phyloP scores from a whole-genome alignment of 2,329 filamentous ascomycete genomes.

The Paramyrothecium roridum region DNA sequence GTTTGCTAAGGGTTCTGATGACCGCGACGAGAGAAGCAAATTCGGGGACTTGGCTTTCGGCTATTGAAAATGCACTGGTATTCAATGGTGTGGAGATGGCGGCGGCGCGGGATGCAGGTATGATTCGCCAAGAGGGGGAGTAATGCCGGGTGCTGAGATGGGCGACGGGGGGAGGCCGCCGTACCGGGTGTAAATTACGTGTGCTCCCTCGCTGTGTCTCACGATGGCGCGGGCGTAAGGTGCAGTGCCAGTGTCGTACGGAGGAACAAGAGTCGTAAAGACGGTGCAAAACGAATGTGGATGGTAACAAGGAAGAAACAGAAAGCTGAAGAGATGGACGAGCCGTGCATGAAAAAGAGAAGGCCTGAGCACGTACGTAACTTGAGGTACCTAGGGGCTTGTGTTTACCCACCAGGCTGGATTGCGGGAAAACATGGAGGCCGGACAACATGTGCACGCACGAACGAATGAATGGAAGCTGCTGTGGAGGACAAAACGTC shows the following conservation, averaged over 20 bases:
- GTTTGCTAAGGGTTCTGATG: too few species aligned
- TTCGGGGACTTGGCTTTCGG: too few species aligned
- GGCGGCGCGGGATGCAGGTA: not conserved
- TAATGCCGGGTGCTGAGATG: too few species aligned
- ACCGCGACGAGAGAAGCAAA: too few species aligned
- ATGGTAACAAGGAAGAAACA: not conserved
- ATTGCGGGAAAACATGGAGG: not conserved
- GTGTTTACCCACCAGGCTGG: not conserved
- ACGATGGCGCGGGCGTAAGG: too few species aligned
- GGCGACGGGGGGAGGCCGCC: too few species aligned
- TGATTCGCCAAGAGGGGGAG: constrained; percentile 1
- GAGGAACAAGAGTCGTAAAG: not conserved
- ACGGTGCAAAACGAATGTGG: not conserved
- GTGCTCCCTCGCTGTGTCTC: too few species aligned
- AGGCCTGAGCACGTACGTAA: not conserved
- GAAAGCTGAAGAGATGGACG: not conserved
- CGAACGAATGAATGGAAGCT: too few species aligned
- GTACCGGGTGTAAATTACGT: too few species aligned
- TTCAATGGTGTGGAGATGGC: constrained; percentile 1
- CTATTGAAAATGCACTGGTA: not conserved
- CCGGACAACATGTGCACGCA: not conserved
- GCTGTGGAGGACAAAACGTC: not conserved
- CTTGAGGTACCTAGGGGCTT: too few species aligned
- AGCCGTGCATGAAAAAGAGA: not conserved
- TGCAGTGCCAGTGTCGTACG: too few species aligned